Conservation (phyloP, 805 yeast genomes). For the Dipodascus albidus region DNA sequence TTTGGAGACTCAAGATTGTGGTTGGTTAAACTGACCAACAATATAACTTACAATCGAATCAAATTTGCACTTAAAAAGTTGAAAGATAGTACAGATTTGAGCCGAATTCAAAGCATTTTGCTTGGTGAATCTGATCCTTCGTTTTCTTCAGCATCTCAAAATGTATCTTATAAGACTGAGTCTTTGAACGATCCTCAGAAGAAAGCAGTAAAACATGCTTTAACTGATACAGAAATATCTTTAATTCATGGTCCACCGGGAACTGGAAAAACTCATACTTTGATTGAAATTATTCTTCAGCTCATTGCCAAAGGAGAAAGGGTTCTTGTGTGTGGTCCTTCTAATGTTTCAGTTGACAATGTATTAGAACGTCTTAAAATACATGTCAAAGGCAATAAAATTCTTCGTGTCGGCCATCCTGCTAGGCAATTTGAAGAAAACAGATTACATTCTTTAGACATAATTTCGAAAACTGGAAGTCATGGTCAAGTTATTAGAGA, state of each 20-base stretch:
- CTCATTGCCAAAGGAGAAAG: constrained; percentile 41
- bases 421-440: constrained; percentile 62
- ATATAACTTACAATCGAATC: constrained; percentile 42
- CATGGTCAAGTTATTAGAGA: constrained; percentile 54
- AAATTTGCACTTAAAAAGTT: constrained; percentile 61
- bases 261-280: constrained; percentile 75
- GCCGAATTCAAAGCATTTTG: constrained; percentile 34
- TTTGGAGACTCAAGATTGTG: constrained; percentile 36
- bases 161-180: constrained; percentile 30
- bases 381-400: constrained; percentile 32
- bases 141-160: neutral
- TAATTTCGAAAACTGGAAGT: constrained; percentile 47
- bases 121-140: constrained; percentile 33
- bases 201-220: constrained; percentile 56
- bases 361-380: constrained; percentile 61
- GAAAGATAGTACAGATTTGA: constrained; percentile 33
- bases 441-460: constrained; percentile 63
- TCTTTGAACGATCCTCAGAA: constrained; percentile 59
- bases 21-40: constrained; percentile 47
- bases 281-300: constrained; percentile 73
- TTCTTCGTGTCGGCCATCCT: constrained; percentile 90
- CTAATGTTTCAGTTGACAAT: constrained; percentile 87
- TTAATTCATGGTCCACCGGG: constrained; percentile 78
- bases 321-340: constrained; percentile 85
- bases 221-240: constrained; percentile 35